Evolutionary conservation across 2,329 filamentous ascomycete genomes (phyloP).

Genomic region (Coniella vitis): DNA sequence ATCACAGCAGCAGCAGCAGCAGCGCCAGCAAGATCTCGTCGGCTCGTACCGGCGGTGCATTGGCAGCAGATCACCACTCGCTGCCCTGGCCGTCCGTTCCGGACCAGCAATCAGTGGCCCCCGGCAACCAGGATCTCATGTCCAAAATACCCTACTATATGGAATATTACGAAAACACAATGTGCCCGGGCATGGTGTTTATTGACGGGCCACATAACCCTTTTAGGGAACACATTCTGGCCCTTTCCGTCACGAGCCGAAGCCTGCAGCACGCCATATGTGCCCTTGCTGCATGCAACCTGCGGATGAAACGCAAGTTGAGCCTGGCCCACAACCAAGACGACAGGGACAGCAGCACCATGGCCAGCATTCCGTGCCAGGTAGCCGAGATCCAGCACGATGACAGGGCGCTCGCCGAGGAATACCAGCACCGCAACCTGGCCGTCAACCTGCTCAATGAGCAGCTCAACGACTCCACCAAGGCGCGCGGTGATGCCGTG

Average conservation of each 20-base stretch:
- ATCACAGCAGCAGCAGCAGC: no score
- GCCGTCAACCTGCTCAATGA: constrained; percentile 79
- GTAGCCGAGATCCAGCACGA: constrained; percentile 41
- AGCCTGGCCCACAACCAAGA: constrained; percentile 45
- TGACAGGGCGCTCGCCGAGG: constrained; percentile 67
- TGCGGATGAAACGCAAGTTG: constrained; percentile 74
- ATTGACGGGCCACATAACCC: constrained; percentile 84
- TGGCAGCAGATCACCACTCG: constrained; percentile 36
- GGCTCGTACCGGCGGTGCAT: constrained; percentile 32
- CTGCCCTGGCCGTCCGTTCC: constrained; percentile 42
- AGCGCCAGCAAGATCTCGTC: constrained; percentile 34
- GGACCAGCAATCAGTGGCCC: constrained; percentile 40
- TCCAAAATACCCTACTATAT: constrained; percentile 82
- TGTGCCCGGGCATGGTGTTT: constrained; percentile 86
- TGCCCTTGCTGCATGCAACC: constrained; percentile 79
- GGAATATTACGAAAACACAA: constrained; percentile 88
- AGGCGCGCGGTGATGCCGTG: constrained; percentile 77
- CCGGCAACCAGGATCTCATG: constrained; percentile 57
- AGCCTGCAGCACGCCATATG: constrained; percentile 91
- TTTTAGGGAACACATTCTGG: constrained; percentile 75
- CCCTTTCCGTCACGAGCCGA: constrained; percentile 68
- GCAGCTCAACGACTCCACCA: constrained; percentile 69
- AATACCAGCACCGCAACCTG: constrained; percentile 71
- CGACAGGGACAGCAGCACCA: constrained; percentile 41
- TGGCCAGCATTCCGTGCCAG: constrained; percentile 25